Base-by-base conservation (phyloP, 2,329 filamentous ascomycete genomes). In the Catunica adiposa region DNA sequence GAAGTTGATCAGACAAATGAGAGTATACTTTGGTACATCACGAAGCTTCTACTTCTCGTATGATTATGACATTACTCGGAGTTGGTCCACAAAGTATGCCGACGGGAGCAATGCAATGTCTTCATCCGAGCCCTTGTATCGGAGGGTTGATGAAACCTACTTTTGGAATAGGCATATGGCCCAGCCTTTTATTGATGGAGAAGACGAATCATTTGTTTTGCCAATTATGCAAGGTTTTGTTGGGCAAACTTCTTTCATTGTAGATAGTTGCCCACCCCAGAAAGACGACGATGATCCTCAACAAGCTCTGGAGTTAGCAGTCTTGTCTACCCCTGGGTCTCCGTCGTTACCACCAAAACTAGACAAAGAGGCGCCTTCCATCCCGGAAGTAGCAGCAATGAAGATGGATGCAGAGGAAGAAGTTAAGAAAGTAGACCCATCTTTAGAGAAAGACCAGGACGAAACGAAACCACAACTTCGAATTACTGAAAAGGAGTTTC, bases 1-100 rank as follows among this genome's bases (percentile, higher is more conserved):
- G 1, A 94, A 95, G 64, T 73, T 97, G 40, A 68, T 98, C 44
- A 79, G 84, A 42, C 94, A 86, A 31, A 83, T 88, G 1, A 86
- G 86, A 64, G 79, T 97, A 56, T 79, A 95, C 59, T 90, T 96
- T 64, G 82, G 85, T 1, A 77, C 82, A 3, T 89, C 84, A 0
- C 77, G 78, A 60, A 96, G 87, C 66, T 97, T 96, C 67, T 97
- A 84, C 71, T 98, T 90, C 67, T 89, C 89, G 0, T 96, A 98
- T 66, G 92, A 98, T 61, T 78, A 90, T 65, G 89, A 98, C 65
- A 78, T 98, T 53, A 97, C 92, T 0, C 78, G 83, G 56, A 81
- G 77, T 60, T 63, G 80, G 56, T 68, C 6, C 62, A 65, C 25
- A 46, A 66, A 77, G 59, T 66, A 67, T 54, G 65, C 66, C 38